Evolutionary conservation across 208 protist genomes (phyloP).

Genomic region (Trypanosoma scelopori): DNA sequence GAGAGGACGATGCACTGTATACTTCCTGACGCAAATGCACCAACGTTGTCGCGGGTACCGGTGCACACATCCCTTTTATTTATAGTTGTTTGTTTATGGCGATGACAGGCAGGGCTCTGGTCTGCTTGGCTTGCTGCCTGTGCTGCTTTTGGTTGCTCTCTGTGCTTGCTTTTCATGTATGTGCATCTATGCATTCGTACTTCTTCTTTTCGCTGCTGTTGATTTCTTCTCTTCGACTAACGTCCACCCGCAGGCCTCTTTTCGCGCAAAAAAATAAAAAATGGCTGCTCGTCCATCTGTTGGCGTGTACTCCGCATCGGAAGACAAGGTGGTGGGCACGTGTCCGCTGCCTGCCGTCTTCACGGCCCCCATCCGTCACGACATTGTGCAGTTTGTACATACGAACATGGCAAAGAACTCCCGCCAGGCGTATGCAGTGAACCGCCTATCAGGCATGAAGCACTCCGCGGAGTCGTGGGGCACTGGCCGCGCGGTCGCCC

Average conservation of each 20-base stretch:
- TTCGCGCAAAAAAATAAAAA: constrained; percentile 28
- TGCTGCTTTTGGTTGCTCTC: background rate
- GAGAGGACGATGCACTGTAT: constrained; percentile 16
- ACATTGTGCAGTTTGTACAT: constrained; percentile 94
- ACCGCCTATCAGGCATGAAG: constrained; percentile 95
- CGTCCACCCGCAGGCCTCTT: constrained; percentile 18
- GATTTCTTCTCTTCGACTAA: background rate
- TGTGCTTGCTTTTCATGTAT: constrained; percentile 3
- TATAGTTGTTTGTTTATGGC: constrained; percentile 5
- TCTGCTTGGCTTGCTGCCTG: background rate
- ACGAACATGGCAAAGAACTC: constrained; percentile 98
- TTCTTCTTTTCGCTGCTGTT: background rate
- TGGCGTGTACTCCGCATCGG: constrained; percentile 85
- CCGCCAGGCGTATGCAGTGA: constrained; percentile 97
- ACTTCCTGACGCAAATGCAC: constrained; percentile 1
- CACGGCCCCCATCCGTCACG: constrained; percentile 80
- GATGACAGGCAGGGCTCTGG: too few relatives aligned
- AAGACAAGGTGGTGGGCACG: constrained; percentile 74
- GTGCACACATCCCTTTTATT: background rate
- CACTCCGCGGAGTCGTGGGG: constrained; percentile 99
- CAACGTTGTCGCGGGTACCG: too few relatives aligned
- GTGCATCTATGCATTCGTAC: background rate
- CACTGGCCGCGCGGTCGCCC: constrained; percentile 99
- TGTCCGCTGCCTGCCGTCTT: constrained; percentile 82
- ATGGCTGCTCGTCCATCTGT: constrained; percentile 87